Evolutionary conservation across 2,329 filamentous ascomycete species (phyloP), one percentile per base, ranked within the genome.

Genomic region (Talaromyces sp.): DNA sequence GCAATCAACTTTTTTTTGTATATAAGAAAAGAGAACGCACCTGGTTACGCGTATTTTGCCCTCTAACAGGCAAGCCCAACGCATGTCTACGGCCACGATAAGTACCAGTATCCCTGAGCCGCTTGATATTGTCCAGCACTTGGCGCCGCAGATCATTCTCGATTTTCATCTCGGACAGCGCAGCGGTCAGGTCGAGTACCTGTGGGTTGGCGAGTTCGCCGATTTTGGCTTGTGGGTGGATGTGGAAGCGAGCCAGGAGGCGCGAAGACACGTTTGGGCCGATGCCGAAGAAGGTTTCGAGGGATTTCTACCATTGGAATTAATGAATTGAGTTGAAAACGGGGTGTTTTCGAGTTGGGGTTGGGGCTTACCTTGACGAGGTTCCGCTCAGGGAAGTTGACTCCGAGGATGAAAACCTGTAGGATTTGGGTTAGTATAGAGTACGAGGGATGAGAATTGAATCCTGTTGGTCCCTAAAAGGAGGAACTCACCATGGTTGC

Each of bases 1-100:
- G 55, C 14, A 11, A 21, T 4, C 5, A 17, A 19, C 19, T n/a
- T n/a, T n/a, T n/a, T n/a, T n/a, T n/a, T n/a, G n/a, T 10, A 24
- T 1, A 27, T 6, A 19, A n/a, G 4, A 8, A 4, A 27, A 24
- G 50, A 51, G 49, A 58, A 71, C 73, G 62, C 69, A 86, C 84
- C 81, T 89, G 93, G 72, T 81, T 90, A 73, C 90, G 88, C 62
- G 95, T 98, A 69, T 84, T 86, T 79, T 99, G 95, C 67, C 95
- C 95, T 67, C 95, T 85, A 58, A 95, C 93, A 4, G 95, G 95
- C 78, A 98, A 78, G 63, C 88, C 86, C 89, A 98, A 93, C 60
- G 93, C 93, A 80, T 99, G 95, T 66, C 95, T 82, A 74, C 90
- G 87, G 65, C 95, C 95, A 58, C 95, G 82, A 73, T 96, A 96